phyloP scores from a whole-genome alignment of 1,284 basidiomycete species.

The Lentinus polychrous region DNA sequence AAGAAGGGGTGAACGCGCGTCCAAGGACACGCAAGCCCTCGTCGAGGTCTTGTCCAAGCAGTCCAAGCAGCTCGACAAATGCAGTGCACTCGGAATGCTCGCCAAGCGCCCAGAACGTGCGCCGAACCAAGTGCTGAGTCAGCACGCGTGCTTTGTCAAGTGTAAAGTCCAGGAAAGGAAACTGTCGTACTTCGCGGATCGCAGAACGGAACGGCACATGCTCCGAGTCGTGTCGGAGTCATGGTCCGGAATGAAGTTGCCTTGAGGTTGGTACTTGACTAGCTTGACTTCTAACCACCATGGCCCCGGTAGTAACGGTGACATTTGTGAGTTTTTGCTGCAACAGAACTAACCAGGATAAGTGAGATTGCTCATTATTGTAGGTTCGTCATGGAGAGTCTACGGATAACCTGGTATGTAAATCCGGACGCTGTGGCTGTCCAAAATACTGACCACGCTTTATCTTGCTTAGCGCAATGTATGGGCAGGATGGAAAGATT shows the following conservation, averaged over 20 bases:
- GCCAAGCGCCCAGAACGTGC: conserved; percentile 8
- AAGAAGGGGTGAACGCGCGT: conserved; percentile 13
- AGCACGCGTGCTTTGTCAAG: too few relatives aligned
- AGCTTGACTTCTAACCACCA: conserved; percentile 1
- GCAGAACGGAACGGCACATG: too few relatives aligned
- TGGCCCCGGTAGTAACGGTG: conserved; percentile 3
- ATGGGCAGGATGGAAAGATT: conserved; percentile 59
- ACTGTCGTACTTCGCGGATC: too few relatives aligned
- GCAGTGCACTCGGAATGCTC: neutral
- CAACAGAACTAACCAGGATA: neutral
- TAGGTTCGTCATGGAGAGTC: conserved; percentile 10
- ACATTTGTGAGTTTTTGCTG: conserved; percentile 3
- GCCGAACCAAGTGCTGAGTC: neutral
- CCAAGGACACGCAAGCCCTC: conserved; percentile 13
- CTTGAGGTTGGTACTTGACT: neutral
- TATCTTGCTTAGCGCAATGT: neutral
- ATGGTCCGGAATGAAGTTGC: too few relatives aligned
- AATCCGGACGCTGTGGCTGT: too few relatives aligned
- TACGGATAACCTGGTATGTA: conserved; percentile 8
- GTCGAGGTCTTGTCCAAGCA: conserved; percentile 1
- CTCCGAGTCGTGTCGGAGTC: too few relatives aligned
- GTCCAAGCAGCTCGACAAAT: neutral
- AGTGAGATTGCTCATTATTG: neutral
- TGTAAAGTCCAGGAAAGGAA: too few relatives aligned
- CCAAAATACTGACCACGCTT: neutral